Percentiles rank a stretch among this genome's conserved stretches.
These are phyloP conservation scores for Yarrowia porcina DNA, from an alignment of 805 yeast species.

Conservation along the genomic window DNA sequence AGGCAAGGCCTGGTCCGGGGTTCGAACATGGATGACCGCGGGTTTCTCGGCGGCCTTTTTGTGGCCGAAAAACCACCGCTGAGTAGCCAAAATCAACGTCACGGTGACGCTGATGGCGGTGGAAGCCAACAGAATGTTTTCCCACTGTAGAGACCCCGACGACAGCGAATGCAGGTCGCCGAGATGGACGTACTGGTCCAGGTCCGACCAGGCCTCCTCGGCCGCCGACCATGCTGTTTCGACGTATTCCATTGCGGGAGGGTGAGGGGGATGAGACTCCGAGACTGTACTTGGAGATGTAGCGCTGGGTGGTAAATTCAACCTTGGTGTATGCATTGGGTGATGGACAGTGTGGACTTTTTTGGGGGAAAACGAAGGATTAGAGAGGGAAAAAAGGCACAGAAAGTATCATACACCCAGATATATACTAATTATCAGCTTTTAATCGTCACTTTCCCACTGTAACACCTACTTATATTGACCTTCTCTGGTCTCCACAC, in stretches of 20 bases:
- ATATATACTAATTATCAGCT: not conserved
- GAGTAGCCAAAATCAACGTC: slow-evolving; percentile 22
- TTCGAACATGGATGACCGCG: slow-evolving; percentile 40
- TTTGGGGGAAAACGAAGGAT: no score
- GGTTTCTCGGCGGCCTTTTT: slow-evolving; percentile 18
- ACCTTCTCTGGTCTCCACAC: not conserved
- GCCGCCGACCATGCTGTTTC: slow-evolving; percentile 20
- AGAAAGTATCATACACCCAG: not conserved
- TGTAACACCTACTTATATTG: not conserved
- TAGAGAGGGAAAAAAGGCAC: not conserved
- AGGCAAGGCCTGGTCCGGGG: slow-evolving; percentile 76
- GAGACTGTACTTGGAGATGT: not conserved
- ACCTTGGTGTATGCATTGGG: not conserved
- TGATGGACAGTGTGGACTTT: no score
- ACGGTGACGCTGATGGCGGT: slow-evolving; percentile 22
- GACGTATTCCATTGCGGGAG: slow-evolving; percentile 18
- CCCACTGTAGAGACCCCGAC: slow-evolving; percentile 21
- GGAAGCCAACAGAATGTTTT: slow-evolving; percentile 20
- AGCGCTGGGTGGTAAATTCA: slow-evolving; percentile 12
- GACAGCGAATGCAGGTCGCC: slow-evolving; percentile 21
- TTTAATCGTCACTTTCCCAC: no score
- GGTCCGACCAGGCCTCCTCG: slow-evolving; percentile 21
- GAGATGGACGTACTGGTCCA: slow-evolving; percentile 9
- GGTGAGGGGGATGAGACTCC: not conserved
- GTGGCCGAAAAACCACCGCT: slow-evolving; percentile 22